Base-by-base conservation (phyloP, 345 rosid genomes). In the Rhizophora mangle region DNA sequence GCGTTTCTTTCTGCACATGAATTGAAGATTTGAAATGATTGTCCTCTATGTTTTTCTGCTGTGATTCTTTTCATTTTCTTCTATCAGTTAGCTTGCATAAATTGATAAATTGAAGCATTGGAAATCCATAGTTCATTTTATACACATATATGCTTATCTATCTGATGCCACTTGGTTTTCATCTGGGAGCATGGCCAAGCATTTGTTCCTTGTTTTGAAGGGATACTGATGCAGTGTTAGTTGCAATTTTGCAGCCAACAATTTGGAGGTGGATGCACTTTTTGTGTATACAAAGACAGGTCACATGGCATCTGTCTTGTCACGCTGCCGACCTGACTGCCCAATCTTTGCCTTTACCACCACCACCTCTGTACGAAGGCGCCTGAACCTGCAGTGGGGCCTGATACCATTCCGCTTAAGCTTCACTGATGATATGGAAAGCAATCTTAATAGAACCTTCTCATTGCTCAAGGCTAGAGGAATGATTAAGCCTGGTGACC, bases 401-500 rank as follows among this genome's bases (percentile, higher is more conserved):
- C 88, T 95, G 47, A 95, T 95, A 74, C 99, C 99, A 5, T 95
- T 95, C 87, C 96, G 99, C 54, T 71, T 95, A 72, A 87, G 94
- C 80, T 92, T 95, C 84, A 72, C 94, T 0, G 97, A 92, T 43
- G 98, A 95, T 72, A 95, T 92, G 99, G 99, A 95, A 63, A 85
- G 77, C 87, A 86, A 92, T 86, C 83, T 95, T 29, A 90, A 92
- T 78, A 92, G 85, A 76, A 95, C 97, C 34, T 95, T 92, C 83
- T 85, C 97, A 9, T 75, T 95, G 70, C 94, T 95, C 73, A 95
- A 95, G 83, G 85, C 99, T 60, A 82, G 99, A 75, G 99, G 98
- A 54, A 95, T 95, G 99, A 85, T 92, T 69, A 90, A 90, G 80
- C 90, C 99, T 16, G 99, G 99, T 64, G 96, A 92, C 77, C 98